phyloP scores from a whole-genome alignment of 2,329 filamentous ascomycete genomes.

The Trichoderma guizhouense region DNA sequence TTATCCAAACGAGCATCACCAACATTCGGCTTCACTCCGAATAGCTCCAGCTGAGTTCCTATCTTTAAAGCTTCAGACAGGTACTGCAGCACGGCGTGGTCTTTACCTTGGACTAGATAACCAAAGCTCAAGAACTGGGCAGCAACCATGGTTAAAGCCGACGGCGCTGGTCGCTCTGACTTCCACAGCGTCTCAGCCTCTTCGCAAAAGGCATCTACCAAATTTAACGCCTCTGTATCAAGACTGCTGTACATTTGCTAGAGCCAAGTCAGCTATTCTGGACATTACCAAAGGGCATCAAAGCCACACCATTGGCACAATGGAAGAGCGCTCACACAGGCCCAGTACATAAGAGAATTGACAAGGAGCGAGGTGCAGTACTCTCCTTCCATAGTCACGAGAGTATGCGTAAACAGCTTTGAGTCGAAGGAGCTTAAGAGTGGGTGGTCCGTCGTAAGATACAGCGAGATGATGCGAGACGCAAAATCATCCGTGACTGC shows the following conservation, averaged over 20 bases:
- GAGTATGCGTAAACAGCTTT: neutral
- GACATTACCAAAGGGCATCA: neutral
- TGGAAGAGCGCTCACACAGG: neutral
- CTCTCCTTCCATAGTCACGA: neutral
- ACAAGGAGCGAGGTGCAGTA: neutral
- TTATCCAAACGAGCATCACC: too few species aligned
- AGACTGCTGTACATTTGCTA: too few species aligned
- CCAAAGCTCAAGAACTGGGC: constrained; percentile 34
- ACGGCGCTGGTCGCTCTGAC: neutral
- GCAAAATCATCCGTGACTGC: neutral
- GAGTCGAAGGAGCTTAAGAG: neutral
- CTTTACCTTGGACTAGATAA: constrained; percentile 33
- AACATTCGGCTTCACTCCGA: neutral
- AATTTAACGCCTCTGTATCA: too few species aligned
- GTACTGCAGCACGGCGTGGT: constrained; percentile 33
- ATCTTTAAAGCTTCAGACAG: constrained; percentile 16
- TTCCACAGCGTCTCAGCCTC: neutral
- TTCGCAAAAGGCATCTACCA: neutral
- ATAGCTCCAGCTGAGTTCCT: neutral
- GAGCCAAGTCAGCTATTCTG: too few species aligned
- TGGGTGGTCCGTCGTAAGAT: neutral
- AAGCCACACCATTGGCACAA: neutral
- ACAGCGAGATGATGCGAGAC: neutral
- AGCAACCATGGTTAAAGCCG: constrained; percentile 29
- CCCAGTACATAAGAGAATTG: neutral